Evolutionary conservation across 1,284 basidiomycete species (phyloP), one percentile per base, ranked within the genome.

Genomic region (Ganoderma meredithae): DNA sequence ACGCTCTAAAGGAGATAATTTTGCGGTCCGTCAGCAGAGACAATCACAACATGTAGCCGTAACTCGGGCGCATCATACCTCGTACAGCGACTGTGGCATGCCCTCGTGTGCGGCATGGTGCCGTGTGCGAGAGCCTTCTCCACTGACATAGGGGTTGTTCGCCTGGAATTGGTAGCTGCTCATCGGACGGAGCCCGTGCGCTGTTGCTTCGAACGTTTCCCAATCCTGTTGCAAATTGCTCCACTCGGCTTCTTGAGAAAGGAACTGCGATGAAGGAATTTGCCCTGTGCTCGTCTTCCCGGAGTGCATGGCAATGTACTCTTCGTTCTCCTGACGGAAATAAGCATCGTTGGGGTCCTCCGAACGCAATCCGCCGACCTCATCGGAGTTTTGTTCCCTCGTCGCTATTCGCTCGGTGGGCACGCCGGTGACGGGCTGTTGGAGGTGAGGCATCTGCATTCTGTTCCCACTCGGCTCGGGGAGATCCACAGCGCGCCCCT

Each of bases 101-200:
- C 78, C 74, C 33, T 74, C 65, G 76, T 92, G 90, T 75, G 88
- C 79, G 27, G 79, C 72, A 78, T 91, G 89, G 69, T 89, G 83
- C 69, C 83, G 81, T 41, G 88, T 88, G 68, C 79, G 80, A 19
- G 87, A 86, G 33, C 84, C 83, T 68, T 86, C 85, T 17, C 87
- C 90, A 19, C 85, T 76, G 22, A 92, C 73, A 81, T 96, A 97
- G 15, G 95, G 95, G 78, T 97, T 98, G 75, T 90, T 87, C 36
- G 81, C 78, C 77, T 95, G 92, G 81, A 97, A 97, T 72, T 89
- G 84, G 79, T 98, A 97, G 64, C 81, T 81, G 17, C 80, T 75
- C 6, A 91, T 80, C 15, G 84, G 83, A 72, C 84, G 85, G 68
- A 95, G 85, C 1, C 92, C 90, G 1, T 84, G 80, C 3, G 86